Percentiles rank a stretch among this genome's conserved stretches.
These are phyloP conservation scores for Vickermania ingenoplastis DNA, from an alignment of 208 protist genomes.

Conservation along the genomic window DNA sequence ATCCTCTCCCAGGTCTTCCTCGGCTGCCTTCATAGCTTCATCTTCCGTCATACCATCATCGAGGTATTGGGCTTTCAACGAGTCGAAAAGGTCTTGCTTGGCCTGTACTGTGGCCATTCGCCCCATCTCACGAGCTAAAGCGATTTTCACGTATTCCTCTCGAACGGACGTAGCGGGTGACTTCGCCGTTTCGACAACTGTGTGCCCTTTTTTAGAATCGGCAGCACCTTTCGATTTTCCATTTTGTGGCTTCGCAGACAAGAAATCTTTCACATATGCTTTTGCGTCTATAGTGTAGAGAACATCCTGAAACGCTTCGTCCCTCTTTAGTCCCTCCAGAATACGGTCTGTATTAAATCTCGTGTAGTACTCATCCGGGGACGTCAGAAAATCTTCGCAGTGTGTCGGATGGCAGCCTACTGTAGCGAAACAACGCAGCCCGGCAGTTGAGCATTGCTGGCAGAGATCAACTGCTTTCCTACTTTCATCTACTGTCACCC, in stretches of 20 bases:
- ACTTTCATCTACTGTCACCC: slow-evolving; percentile 45
- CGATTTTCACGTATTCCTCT: slow-evolving; percentile 43
- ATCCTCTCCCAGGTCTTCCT: slow-evolving; percentile 24
- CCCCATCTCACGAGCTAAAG: slow-evolving; percentile 24
- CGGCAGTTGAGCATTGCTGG: slow-evolving; percentile 21
- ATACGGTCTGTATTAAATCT: slow-evolving; percentile 23
- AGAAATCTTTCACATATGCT: background rate
- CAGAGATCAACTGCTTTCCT: slow-evolving; percentile 49
- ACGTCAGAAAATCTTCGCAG: slow-evolving; percentile 59
- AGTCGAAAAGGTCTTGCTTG: slow-evolving; percentile 14
- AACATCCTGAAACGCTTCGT: slow-evolving; percentile 7
- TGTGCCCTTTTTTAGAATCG: slow-evolving; percentile 4
- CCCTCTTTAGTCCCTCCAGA: slow-evolving; percentile 17
- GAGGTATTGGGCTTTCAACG: slow-evolving; percentile 37
- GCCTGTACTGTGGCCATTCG: slow-evolving; percentile 19
- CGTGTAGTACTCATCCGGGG: slow-evolving; percentile 40
- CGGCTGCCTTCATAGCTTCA: slow-evolving; percentile 32
- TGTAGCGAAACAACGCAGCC: slow-evolving; percentile 45
- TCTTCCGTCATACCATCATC: slow-evolving; percentile 59
- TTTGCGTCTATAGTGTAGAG: slow-evolving; percentile 11
- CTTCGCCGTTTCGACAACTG: slow-evolving; percentile 4
- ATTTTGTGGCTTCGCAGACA: slow-evolving; percentile 2
- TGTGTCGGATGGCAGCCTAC: slow-evolving; percentile 87
- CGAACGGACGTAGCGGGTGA: slow-evolving; percentile 8
- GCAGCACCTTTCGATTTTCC: background rate